These are phyloP conservation scores for Xylariaceae sp. DNA, from an alignment of 2,329 filamentous ascomycete genomes.

Conservation along the genomic window DNA sequence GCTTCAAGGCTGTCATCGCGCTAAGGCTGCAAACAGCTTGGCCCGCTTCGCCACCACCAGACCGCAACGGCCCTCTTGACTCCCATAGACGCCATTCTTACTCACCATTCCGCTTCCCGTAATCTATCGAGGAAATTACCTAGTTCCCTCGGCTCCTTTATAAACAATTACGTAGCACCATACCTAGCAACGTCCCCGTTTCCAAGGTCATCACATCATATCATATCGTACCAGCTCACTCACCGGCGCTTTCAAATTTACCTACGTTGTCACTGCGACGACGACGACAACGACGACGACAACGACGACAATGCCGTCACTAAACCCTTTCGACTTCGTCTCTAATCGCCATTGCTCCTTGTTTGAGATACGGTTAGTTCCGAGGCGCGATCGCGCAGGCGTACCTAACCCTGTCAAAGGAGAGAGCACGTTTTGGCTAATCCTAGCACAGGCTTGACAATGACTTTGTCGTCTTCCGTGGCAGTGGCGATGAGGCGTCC, in stretches of 20 bases:
- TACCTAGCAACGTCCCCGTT: slow-evolving; percentile 2
- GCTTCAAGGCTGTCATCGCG: not conserved
- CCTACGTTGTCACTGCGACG: not conserved
- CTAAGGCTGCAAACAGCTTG: not conserved
- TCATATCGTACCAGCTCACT: not conserved
- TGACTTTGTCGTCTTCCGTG: slow-evolving; percentile 74
- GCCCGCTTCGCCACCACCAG: slow-evolving; percentile 4
- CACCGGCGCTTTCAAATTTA: not conserved
- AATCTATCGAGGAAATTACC: slow-evolving; percentile 2
- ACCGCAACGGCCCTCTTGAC: not conserved
- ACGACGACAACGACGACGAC: too few relatives aligned
- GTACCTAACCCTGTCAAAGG: not conserved
- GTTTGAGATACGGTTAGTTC: slow-evolving; percentile 53
- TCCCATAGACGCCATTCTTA: slow-evolving; percentile 1
- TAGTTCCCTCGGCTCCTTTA: not conserved
- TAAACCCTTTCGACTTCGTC: slow-evolving; percentile 51
- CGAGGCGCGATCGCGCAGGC: not conserved
- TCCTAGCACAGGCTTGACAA: slow-evolving; percentile 58
- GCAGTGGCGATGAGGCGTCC: slow-evolving; percentile 67
- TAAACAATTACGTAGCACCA: slow-evolving; percentile 6
- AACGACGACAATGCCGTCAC: slow-evolving; percentile 45
- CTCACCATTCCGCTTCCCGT: slow-evolving; percentile 9
- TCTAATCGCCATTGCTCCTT: slow-evolving; percentile 48
- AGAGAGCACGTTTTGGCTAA: slow-evolving; percentile 3
- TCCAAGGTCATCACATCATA: too few relatives aligned